Percentiles rank a stretch among this genome's conserved stretches.
These are phyloP conservation scores for Halteria grandinella DNA, from an alignment of 73 alveolate species.

Conservation along the genomic window DNA sequence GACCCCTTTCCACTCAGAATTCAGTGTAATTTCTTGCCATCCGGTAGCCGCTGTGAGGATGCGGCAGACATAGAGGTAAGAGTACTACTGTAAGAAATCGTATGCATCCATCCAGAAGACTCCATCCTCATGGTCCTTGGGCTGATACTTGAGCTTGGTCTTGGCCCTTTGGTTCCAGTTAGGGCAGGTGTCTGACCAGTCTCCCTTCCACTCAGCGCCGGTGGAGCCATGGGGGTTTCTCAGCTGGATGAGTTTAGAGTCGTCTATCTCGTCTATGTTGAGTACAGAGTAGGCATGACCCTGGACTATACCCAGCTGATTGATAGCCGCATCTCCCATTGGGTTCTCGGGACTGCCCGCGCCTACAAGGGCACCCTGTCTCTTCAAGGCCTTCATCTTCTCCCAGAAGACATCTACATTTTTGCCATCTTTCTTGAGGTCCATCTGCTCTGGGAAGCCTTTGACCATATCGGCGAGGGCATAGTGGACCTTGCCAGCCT, in stretches of 20 bases:
- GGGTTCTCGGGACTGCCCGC: constrained; percentile 57
- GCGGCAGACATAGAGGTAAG: constrained; percentile 68
- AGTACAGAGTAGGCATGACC: constrained; percentile 94
- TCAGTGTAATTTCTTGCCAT: constrained; percentile 52
- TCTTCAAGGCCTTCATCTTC: constrained; percentile 5
- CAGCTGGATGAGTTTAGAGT: constrained; percentile 75
- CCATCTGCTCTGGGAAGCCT: constrained; percentile 54
- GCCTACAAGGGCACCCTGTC: constrained; percentile 33
- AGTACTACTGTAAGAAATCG: constrained; percentile 74
- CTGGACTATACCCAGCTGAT: constrained; percentile 73
- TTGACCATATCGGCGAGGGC: constrained; percentile 80
- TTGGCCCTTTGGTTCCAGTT: constrained; percentile 76
- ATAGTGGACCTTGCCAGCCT: constrained; percentile 73
- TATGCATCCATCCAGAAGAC: constrained; percentile 84
- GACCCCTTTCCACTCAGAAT: constrained; percentile 79
- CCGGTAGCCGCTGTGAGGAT: constrained; percentile 45
- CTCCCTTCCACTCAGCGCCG: constrained; percentile 76
- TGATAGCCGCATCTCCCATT: constrained; percentile 28
- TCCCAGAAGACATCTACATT: constrained; percentile 57
- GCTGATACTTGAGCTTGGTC: constrained; percentile 40
- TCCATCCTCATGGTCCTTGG: constrained; percentile 74
- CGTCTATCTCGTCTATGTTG: constrained; percentile 78
- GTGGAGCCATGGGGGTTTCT: constrained; percentile 96
- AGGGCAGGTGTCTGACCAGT: constrained; percentile 59
- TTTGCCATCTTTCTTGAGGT: background rate